Percentiles rank a stretch among this genome's conserved stretches.
These are phyloP conservation scores for Melanopsichium pennsylvanicum DNA, from an alignment of 1,284 basidiomycete genomes.

Conservation along the genomic window DNA sequence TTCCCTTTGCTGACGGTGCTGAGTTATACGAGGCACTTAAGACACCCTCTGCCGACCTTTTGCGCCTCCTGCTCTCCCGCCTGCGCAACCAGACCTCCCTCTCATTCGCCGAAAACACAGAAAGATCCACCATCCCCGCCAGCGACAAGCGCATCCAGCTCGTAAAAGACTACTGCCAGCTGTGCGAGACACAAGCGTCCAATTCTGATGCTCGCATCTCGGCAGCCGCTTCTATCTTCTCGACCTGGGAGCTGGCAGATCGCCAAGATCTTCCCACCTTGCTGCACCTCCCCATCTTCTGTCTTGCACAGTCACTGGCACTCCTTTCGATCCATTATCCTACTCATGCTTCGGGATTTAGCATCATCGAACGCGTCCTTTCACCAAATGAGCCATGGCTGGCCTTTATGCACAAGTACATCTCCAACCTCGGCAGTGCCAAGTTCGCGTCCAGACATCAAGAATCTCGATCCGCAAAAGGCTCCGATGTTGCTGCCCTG, in stretches of 20 bases:
- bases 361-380: slow-evolving; percentile 48
- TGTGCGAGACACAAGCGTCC: slow-evolving; percentile 34
- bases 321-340: slow-evolving; percentile 59
- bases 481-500: slow-evolving; percentile 40
- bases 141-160: slow-evolving; percentile 40
- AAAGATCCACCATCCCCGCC: slow-evolving; percentile 31
- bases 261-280: slow-evolving; percentile 39
- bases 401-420: slow-evolving; percentile 42
- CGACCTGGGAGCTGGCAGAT: slow-evolving; percentile 42
- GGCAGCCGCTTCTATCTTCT: slow-evolving; percentile 34
- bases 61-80: slow-evolving; percentile 34
- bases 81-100: slow-evolving; percentile 35
- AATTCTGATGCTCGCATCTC: slow-evolving; percentile 18
- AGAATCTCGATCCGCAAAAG: slow-evolving; percentile 17
- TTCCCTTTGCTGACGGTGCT: slow-evolving; percentile 26
- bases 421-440: slow-evolving; percentile 35
- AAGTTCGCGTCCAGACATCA: slow-evolving; percentile 24
- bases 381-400: slow-evolving; percentile 48
- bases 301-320: slow-evolving; percentile 54
- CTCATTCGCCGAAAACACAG: slow-evolving; percentile 34
- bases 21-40: slow-evolving; percentile 33
- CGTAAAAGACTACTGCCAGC: slow-evolving; percentile 40
- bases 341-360: slow-evolving; percentile 51
- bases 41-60: slow-evolving; percentile 37
- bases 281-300: slow-evolving; percentile 50